phyloP scores from a whole-genome alignment of 2,329 filamentous ascomycete genomes.

The Fusarium cyanostomum region DNA sequence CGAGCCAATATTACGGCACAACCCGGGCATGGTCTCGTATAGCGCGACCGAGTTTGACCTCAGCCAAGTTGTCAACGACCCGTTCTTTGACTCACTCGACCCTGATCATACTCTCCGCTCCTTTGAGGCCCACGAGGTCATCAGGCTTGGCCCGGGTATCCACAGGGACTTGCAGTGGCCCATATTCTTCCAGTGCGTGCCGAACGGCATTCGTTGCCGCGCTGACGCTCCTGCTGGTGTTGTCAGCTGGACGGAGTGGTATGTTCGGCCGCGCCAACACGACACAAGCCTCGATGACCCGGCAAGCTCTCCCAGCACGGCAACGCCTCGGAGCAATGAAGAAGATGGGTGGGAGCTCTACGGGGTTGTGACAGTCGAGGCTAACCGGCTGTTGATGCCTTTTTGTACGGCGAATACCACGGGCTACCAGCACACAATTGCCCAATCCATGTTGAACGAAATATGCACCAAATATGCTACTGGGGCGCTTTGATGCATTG shows the following conservation, averaged over 20 bases:
- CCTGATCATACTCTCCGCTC: conserved; percentile 47
- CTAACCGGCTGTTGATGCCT: conserved; percentile 46
- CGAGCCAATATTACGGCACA: conserved; percentile 52
- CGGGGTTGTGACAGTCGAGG: conserved; percentile 44
- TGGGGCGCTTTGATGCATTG: not conserved
- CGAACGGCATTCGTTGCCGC: conserved; percentile 52
- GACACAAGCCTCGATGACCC: not conserved
- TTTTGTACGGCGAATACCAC: conserved; percentile 41
- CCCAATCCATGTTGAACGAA: conserved; percentile 23
- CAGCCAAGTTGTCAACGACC: conserved; percentile 48
- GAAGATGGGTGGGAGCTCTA: conserved; percentile 44
- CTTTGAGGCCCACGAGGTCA: conserved; percentile 44
- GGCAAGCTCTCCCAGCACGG: conserved; percentile 33
- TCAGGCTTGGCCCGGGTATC: conserved; percentile 51
- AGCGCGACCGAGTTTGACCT: conserved; percentile 45
- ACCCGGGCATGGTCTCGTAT: conserved; percentile 49
- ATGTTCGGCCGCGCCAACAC: conserved; percentile 30
- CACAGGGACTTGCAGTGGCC: conserved; percentile 53
- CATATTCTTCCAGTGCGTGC: conserved; percentile 54
- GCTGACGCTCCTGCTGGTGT: conserved; percentile 54
- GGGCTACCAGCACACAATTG: conserved; percentile 11
- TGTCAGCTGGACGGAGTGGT: conserved; percentile 52
- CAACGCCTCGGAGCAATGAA: conserved; percentile 12
- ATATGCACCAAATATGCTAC: conserved; percentile 10
- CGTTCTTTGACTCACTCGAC: conserved; percentile 50